Evolutionary conservation across 148 eudicot genomes (phyloP).

Genomic region (Camellia sinensis): DNA sequence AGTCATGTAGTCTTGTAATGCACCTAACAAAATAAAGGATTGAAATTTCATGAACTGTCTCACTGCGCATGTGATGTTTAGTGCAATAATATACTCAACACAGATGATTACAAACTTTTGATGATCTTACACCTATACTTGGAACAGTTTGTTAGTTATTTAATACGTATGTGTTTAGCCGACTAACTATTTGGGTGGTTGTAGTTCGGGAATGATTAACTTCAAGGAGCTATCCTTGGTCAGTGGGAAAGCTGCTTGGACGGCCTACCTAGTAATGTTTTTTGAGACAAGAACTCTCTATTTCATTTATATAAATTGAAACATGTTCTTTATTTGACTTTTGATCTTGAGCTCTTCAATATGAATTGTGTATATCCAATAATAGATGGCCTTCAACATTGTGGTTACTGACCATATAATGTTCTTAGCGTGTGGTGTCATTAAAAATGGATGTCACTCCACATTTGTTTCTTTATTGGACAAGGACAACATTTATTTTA

Average conservation of each 20-base stretch:
- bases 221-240: slow-evolving; percentile 81
- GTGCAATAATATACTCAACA: neutral
- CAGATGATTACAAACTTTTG: neutral
- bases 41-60: neutral
- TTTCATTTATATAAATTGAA: neutral
- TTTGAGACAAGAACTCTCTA: neutral
- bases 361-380: slow-evolving; percentile 5
- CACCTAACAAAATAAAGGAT: neutral
- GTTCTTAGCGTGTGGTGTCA: neutral
- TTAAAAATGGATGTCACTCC: neutral
- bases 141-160: neutral
- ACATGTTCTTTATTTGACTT: neutral
- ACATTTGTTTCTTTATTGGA: neutral
- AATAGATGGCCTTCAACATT: neutral
- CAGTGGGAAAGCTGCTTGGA: slow-evolving; percentile 97
- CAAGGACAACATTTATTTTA: neutral
- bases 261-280: slow-evolving; percentile 78
- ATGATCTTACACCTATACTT: neutral
- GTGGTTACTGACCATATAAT: neutral
- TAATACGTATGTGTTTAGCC: too few relatives aligned
- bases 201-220: slow-evolving; percentile 83
- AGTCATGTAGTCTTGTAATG: neutral
- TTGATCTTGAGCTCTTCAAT: neutral
- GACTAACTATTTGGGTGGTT: slow-evolving; percentile 5
- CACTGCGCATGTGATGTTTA: neutral